Evolutionary conservation across 2,329 filamentous ascomycete genomes (phyloP).

Genomic region (Podosphaera xanthii): DNA sequence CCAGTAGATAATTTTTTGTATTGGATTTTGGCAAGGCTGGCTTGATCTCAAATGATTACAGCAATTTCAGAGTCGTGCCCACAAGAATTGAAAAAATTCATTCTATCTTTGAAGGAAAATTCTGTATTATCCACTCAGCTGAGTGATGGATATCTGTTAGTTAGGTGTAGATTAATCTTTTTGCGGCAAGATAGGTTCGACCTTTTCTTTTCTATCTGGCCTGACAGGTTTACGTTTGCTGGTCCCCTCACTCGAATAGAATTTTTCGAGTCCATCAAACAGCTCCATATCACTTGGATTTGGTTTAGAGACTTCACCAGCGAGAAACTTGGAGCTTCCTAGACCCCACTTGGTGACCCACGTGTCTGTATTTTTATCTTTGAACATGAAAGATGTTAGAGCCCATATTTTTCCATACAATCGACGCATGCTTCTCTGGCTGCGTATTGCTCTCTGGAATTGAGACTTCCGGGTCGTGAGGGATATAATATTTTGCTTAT

Average conservation of each 20-base stretch:
- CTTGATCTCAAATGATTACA: too few species aligned
- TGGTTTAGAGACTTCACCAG: constrained; percentile 13
- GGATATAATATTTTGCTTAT: not conserved
- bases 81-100: too few species aligned
- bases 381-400: constrained; percentile 21
- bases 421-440: constrained; percentile 22
- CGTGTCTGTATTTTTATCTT: constrained; percentile 12
- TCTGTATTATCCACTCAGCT: too few species aligned
- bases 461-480: constrained; percentile 8
- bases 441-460: not conserved
- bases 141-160: too few species aligned
- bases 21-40: too few species aligned
- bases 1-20: too few species aligned
- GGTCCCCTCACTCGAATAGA: not conserved
- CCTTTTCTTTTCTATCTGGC: not conserved
- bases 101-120: too few species aligned
- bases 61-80: too few species aligned
- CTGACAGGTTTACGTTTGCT: not conserved
- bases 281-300: constrained; percentile 19
- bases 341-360: constrained; percentile 25
- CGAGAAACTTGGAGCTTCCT: constrained; percentile 11
- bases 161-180: too few species aligned
- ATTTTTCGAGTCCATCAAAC: constrained; percentile 24
- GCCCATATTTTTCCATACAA: constrained; percentile 25
- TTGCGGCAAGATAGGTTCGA: not conserved